Percentiles rank a stretch among this genome's conserved stretches.
Conservation (phyloP, 306 rosid genomes). For the Dryas drummondii region DNA sequence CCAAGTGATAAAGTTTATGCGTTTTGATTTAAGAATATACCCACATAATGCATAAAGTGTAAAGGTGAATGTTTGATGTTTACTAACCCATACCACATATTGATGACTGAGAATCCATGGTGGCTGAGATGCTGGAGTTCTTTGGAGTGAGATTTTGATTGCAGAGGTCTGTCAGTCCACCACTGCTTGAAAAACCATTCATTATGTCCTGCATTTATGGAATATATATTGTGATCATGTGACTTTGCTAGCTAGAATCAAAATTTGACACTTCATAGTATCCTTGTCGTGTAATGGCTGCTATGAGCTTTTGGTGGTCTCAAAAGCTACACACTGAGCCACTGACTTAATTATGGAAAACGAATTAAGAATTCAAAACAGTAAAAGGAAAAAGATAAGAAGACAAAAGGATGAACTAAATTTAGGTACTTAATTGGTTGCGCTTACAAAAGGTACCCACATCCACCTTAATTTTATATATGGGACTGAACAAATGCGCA, state of each 20-base stretch:
- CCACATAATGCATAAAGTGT: neutral
- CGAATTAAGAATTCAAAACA: neutral
- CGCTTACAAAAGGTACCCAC: neutral
- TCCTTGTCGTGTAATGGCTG: constrained; percentile 1
- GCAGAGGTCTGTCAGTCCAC: constrained; percentile 39
- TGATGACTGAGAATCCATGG: constrained; percentile 79
- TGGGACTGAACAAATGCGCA: too few species aligned
- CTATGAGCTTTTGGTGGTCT: neutral
- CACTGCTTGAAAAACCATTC: constrained; percentile 46
- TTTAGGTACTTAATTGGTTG: neutral
- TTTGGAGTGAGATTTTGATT: constrained; percentile 54
- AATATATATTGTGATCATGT: neutral
- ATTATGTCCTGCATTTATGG: constrained; percentile 52
- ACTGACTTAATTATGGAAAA: constrained; percentile 1
- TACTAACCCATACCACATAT: constrained; percentile 44
- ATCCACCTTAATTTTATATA: neutral
- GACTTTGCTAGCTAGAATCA: neutral
- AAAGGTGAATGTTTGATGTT: too few species aligned
- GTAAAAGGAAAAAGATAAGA: neutral
- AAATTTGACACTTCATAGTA: neutral
- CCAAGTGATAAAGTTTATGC: neutral
- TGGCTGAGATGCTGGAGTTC: constrained; percentile 51
- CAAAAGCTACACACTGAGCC: neutral
- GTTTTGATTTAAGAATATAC: neutral
- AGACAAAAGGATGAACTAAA: neutral